Percentiles rank a stretch among this genome's conserved stretches.
These are phyloP conservation scores for Thuidium tamariscinum DNA, from an alignment of 225 moss, liverwort and hornwort genomes.

Conservation along the genomic window DNA sequence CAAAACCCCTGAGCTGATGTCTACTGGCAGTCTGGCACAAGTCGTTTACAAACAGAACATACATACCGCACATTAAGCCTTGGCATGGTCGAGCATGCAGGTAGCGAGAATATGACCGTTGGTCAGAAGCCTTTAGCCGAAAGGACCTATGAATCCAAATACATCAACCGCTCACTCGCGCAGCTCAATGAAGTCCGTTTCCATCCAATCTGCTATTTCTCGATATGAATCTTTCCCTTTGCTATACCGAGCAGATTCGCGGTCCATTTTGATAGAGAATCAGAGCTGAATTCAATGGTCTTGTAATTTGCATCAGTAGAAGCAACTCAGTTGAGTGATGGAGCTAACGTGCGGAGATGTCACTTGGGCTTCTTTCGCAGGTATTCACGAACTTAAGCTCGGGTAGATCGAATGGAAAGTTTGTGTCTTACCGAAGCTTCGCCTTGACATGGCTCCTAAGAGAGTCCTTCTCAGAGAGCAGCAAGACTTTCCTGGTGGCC, in stretches of 20 bases:
- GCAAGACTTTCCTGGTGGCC: slow-evolving; percentile 59
- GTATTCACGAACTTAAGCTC: slow-evolving; percentile 52
- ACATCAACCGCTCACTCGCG: slow-evolving; percentile 62
- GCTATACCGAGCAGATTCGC: neutral
- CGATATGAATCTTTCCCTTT: neutral
- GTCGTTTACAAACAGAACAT: neutral
- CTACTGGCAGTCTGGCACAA: neutral
- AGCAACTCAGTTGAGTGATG: neutral
- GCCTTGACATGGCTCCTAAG: slow-evolving; percentile 63
- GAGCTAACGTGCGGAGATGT: neutral
- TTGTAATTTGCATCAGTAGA: neutral
- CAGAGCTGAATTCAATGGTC: neutral
- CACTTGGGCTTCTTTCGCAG: slow-evolving; percentile 11
- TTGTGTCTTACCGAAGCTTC: slow-evolving; percentile 64
- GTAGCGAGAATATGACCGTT: slow-evolving; percentile 54
- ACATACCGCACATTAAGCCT: neutral
- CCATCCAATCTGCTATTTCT: neutral
- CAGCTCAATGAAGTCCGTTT: slow-evolving; percentile 67
- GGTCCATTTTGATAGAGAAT: neutral
- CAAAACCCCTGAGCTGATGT: neutral
- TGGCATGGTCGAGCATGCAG: slow-evolving; percentile 22
- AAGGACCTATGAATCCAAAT: slow-evolving; percentile 63
- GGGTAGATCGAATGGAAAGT: slow-evolving; percentile 42
- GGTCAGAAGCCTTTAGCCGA: slow-evolving; percentile 40
- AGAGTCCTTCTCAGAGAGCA: slow-evolving; percentile 52